Conservation (phyloP, 164 flowering plant species). For the Berberis vulgaris region DNA sequence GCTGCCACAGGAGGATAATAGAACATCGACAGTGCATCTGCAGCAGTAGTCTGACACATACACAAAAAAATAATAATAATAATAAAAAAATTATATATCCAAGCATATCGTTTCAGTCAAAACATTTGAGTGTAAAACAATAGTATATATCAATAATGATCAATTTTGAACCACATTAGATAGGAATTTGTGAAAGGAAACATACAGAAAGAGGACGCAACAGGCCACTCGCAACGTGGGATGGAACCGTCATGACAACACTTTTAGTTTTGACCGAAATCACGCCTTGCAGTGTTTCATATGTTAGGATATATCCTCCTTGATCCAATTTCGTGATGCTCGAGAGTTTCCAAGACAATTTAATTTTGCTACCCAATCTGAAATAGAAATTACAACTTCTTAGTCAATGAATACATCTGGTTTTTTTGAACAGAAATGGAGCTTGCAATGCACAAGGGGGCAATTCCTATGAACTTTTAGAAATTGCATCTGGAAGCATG, state of each 20-base stretch:
- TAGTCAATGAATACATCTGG: not conserved
- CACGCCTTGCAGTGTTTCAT: constrained; percentile 80
- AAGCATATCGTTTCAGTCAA: no score
- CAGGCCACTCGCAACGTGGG: constrained; percentile 66
- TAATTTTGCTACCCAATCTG: constrained; percentile 79
- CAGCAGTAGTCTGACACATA: constrained; percentile 51
- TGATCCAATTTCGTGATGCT: constrained; percentile 39
- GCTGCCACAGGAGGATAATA: constrained; percentile 96
- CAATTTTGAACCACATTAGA: not conserved
- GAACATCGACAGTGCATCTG: constrained; percentile 75
- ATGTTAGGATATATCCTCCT: constrained; percentile 52
- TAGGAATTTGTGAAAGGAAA: constrained; percentile 11
- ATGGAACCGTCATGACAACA: constrained; percentile 82
- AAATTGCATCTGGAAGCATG: constrained; percentile 83
- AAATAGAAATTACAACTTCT: constrained; percentile 4
- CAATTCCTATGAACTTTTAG: constrained; percentile 35
- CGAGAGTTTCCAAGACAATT: constrained; percentile 81
- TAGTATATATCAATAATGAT: not conserved
- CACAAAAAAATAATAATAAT: no score
- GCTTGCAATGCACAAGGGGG: no score
- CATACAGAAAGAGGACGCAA: constrained; percentile 85
- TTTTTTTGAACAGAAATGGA: not conserved
- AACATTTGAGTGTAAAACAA: not conserved
- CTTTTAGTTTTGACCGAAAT: constrained; percentile 51
- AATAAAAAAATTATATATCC: no score